Evolutionary conservation across 768 basidiomycete species (phyloP).

Genomic region (Podaxis pistillaris): DNA sequence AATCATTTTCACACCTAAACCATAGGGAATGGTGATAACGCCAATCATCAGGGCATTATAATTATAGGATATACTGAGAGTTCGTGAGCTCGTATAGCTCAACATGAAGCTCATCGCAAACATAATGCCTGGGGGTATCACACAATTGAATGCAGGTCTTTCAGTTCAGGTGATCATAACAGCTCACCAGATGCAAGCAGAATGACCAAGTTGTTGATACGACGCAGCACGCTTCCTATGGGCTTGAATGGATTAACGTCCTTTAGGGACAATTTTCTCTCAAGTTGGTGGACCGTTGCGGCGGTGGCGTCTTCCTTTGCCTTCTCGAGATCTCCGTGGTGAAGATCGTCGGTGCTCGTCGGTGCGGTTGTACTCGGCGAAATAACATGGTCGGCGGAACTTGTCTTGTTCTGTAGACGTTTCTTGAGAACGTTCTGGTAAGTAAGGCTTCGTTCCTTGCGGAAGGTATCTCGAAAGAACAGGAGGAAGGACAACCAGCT

Average conservation of each 20-base stretch:
- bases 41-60: constrained; percentile 74
- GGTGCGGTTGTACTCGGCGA: not conserved
- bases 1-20: constrained; percentile 46
- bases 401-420: constrained; percentile 27
- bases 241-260: constrained; percentile 79
- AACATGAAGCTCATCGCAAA: constrained; percentile 74
- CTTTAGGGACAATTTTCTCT: constrained; percentile 52
- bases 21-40: constrained; percentile 73
- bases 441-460: constrained; percentile 74
- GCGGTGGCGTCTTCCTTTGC: constrained; percentile 20
- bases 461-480: constrained; percentile 81
- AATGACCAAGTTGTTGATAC: constrained; percentile 66
- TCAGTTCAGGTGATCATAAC: not conserved
- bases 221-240: constrained; percentile 52
- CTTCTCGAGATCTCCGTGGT: constrained; percentile 21
- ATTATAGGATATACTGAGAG: constrained; percentile 58
- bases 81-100: constrained; percentile 72
- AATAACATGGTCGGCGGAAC: not conserved
- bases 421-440: constrained; percentile 68
- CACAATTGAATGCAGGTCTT: not conserved
- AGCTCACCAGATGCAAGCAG: constrained; percentile 62
- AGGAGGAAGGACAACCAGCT: constrained; percentile 57
- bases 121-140: constrained; percentile 47
- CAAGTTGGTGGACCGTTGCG: constrained; percentile 14
- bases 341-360: not conserved